A percentile compares a stretch with the other conserved stretches of the same genome.
Evolutionary conservation across 768 basidiomycete species (phyloP).

Genomic region (Asterophora parasitica): DNA sequence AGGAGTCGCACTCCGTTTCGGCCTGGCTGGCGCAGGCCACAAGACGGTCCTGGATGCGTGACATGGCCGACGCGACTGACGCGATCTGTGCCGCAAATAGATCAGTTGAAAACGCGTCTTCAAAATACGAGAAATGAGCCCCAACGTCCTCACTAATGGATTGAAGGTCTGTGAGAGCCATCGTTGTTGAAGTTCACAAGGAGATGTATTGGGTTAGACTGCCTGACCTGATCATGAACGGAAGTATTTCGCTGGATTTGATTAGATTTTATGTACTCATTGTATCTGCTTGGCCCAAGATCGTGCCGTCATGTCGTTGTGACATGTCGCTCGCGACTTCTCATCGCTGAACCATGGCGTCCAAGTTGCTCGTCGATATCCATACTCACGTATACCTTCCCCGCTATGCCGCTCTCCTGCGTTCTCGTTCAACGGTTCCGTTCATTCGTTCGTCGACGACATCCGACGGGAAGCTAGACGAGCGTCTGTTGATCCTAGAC

Average conservation of each 20-base stretch:
- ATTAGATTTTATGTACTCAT: too few species aligned
- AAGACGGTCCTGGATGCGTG: slow-evolving; percentile 16
- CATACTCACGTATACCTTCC: slow-evolving; percentile 87
- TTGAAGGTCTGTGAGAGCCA: slow-evolving; percentile 13
- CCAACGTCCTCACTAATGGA: slow-evolving; percentile 26
- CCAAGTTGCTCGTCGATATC: slow-evolving; percentile 61
- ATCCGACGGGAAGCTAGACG: slow-evolving; percentile 47
- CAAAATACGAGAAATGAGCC: background rate
- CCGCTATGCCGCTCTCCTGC: slow-evolving; percentile 66
- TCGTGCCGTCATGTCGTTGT: too few species aligned
- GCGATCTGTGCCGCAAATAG: slow-evolving; percentile 10
- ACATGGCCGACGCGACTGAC: slow-evolving; percentile 5
- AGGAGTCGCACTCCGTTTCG: slow-evolving; percentile 12
- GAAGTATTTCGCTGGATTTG: too few species aligned
- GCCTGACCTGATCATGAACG: slow-evolving; percentile 13
- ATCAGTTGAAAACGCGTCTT: slow-evolving; percentile 2
- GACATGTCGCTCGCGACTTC: too few species aligned
- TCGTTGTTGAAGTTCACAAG: slow-evolving; percentile 1
- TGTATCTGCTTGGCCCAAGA: too few species aligned
- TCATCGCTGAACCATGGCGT: slow-evolving; percentile 15
- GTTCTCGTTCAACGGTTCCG: slow-evolving; percentile 59
- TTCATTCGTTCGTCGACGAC: slow-evolving; percentile 51
- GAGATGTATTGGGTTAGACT: slow-evolving; percentile 4
- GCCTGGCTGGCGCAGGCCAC: slow-evolving; percentile 6
- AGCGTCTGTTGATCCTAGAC: slow-evolving; percentile 73